Evolutionary conservation across 805 yeast genomes (phyloP).

Genomic region (Saccharomycopsis malanga): DNA sequence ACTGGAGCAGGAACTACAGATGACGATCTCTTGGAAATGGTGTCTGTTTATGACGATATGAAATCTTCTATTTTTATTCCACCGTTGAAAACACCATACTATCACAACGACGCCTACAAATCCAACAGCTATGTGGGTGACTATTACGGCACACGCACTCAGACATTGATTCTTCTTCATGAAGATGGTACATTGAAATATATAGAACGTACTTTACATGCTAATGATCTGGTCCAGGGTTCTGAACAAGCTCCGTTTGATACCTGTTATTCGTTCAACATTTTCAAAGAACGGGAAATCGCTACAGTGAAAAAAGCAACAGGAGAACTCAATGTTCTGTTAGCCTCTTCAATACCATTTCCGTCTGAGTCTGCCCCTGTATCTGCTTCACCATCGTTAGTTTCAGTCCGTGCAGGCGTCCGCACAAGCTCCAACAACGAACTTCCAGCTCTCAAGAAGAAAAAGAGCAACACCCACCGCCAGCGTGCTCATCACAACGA

Average conservation of each 20-base stretch:
- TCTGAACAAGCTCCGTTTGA: not conserved
- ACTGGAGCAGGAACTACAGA: not conserved
- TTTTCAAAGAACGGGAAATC: constrained; percentile 2
- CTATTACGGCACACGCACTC: constrained; percentile 83
- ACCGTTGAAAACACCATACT: constrained; percentile 37
- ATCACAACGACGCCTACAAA: constrained; percentile 24
- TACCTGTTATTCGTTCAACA: not conserved
- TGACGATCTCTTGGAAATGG: constrained; percentile 8
- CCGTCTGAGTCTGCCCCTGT: too few relatives aligned
- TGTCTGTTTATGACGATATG: constrained; percentile 36
- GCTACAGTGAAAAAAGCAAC: not conserved
- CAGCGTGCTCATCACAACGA: too few relatives aligned
- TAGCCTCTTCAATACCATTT: too few relatives aligned
- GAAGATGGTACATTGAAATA: constrained; percentile 45
- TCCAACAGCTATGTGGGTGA: constrained; percentile 36
- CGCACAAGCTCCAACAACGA: not conserved
- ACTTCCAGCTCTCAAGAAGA: too few relatives aligned
- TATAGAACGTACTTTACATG: constrained; percentile 53
- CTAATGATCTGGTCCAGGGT: not conserved
- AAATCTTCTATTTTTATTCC: constrained; percentile 66
- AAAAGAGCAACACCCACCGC: too few relatives aligned
- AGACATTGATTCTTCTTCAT: constrained; percentile 63
- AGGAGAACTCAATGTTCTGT: not conserved
- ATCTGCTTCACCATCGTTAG: too few relatives aligned
- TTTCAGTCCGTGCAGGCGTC: too few relatives aligned